Base-by-base conservation (phyloP, 495 filamentous ascomycete genomes). In the Cladorrhinum samala region DNA sequence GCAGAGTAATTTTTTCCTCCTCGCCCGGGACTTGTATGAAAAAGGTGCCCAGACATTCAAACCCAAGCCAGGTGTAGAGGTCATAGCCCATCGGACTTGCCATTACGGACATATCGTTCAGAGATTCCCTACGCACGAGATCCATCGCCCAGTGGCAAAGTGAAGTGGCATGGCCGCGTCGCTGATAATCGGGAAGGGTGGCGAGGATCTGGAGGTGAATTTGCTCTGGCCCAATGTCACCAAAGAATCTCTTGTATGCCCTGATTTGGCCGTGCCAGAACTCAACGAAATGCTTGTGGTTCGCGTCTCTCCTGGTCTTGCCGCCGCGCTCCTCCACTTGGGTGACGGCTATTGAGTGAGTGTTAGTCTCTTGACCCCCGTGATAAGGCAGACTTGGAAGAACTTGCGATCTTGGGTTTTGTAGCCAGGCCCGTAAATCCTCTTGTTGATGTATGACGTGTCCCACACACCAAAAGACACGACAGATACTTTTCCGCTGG, bases 1-100 rank as follows among this genome's bases (percentile, higher is more conserved):
- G 64, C 7, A 69, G 46, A 16, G 61, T 52, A 9, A 68, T 17
- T 20, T 42, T 58, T 49, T 69, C 66, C 41, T 64, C 54, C 40
- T 71, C 68, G 9, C 64, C 63, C 0, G 63, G 57, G 4, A 62
- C 63, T 21, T 66, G 68, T 16, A 69, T 62, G 20, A 38, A n/a
- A 44, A 69, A 68, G 0, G 51, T 45, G 1, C 38, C 66, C 21
- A 60, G 46, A 2, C 6, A 37, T 2, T 49, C 43, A 17, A 68
- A 70, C 0, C 61, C 58, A 14, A 72, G 54, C 42, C 54, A 53
- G 19, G 43, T 57, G 49, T 71, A 72, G 2, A 72, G 58, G 19
- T 39, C 49, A 33, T 57, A 55, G 27, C 70, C 70, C 70, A 72
- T 71, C 16, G 70, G 68, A 39, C 68, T 71, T 27, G 66, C 68